These are phyloP conservation scores for Metroxylon sagu DNA, from an alignment of 176 grass and related monocot species.

Conservation along the genomic window DNA sequence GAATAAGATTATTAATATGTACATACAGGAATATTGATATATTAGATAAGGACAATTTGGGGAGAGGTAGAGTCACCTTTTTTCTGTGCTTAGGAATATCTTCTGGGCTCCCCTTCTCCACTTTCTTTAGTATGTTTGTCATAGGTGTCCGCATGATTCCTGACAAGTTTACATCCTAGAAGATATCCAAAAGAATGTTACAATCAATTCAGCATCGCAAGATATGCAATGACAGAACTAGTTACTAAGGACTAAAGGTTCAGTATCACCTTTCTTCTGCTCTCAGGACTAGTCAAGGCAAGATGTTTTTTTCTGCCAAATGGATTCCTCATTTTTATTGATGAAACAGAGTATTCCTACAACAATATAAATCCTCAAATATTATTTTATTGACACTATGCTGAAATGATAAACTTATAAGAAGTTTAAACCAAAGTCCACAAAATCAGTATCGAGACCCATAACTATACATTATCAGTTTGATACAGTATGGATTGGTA, in stretches of 20 bases:
- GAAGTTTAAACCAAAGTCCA: no score
- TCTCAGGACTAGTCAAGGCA: conserved; percentile 54
- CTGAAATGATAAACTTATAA: no score
- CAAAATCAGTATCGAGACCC: no score
- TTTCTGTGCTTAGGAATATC: conserved; percentile 75
- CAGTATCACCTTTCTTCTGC: conserved; percentile 63
- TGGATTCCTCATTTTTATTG: conserved; percentile 63
- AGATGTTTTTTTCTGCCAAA: conserved; percentile 64
- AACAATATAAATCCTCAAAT: background rate
- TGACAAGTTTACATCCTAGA: conserved; percentile 65
- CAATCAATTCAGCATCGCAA: no score
- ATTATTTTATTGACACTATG: no score
- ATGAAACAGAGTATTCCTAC: conserved; percentile 72
- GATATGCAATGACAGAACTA: background rate
- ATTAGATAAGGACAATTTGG: background rate
- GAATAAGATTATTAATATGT: background rate
- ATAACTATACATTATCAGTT: no score
- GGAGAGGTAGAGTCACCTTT: conserved; percentile 22
- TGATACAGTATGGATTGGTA: no score
- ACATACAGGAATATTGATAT: background rate
- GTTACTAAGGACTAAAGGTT: conserved; percentile 3
- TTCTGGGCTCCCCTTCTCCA: conserved; percentile 37
- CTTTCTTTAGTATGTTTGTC: conserved; percentile 67
- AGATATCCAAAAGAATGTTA: conserved; percentile 21
- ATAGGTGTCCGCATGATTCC: conserved; percentile 66